Evolutionary conservation across 2,329 filamentous ascomycete species (phyloP), one percentile per base, ranked within the genome.

Genomic region (Aureobasidium sp.): DNA sequence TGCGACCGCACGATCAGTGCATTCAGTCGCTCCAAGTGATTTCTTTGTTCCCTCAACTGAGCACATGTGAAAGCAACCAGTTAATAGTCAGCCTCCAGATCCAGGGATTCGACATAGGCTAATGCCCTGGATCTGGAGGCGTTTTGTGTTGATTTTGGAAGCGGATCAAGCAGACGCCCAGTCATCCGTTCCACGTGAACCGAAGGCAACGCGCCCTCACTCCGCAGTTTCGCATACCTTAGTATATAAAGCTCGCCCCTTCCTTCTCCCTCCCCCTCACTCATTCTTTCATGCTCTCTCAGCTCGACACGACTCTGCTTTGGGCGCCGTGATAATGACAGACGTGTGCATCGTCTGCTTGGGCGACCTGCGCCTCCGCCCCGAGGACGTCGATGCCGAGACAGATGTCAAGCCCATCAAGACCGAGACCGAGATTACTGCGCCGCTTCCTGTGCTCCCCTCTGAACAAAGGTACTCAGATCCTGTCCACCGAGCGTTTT

Each of bases 301-400:
- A 59, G 54, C 47, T 63, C 53, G 27, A 37, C 59, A 48, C 61
- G 49, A 39, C 58, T 44, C 58, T 62, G 45, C 62, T 62, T 22
- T 11, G 9, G 57, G 44, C 35, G 24, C 60, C 19, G 49, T 48
- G 37, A 62, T 62, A 67, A 86, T 85, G 85, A 82, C 83, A 75
- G 84, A 86, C 74, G 84, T 83, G 69, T 88, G 85, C 76, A 88
- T 88, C 76, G 85, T 88, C 73, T 88, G 85, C 78, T 79, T 88
- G 77, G 85, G 84, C 78, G 84, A 87, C 78, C 82, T 88, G 76
- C 82, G 80, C 75, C 80, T 78, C 48, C n/a, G 49, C 33, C 22
- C 42, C 22, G 37, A 39, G 29, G 22, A 53, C 22, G 29, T 12
- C 22, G 42, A 35, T 45, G 59, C 40, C 40, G 50, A 57, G 27